Base-by-base conservation (phyloP, 169 alveolate species). In the Plasmodium vivax region DNA sequence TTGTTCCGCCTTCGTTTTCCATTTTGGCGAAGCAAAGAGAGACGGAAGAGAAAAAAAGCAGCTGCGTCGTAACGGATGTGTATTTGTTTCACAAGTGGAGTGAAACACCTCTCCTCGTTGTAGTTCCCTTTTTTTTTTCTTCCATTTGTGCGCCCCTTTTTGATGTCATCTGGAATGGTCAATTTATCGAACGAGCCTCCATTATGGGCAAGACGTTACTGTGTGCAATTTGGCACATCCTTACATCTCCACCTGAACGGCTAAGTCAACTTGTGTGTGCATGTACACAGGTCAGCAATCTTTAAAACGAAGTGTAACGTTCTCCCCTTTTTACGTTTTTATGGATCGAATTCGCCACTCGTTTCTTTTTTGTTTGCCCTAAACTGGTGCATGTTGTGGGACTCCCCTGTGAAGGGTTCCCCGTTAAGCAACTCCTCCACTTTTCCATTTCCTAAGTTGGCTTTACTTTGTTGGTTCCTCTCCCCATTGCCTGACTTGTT, bases 401-500 rank as follows among this genome's bases (percentile, higher is more conserved):
- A 62, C 75, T 27, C 75, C 75, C 34, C 3, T 62, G 30, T 62
- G 34, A n/a, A 62, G 34, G 30, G 14, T 62, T 62, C 14, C 12
- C 75, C 32, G 7, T 62, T 62, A 62, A 62, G 14, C 75, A 62
- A 14, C 14, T 27, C 34, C 27, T 62, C 14, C 27, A 23, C 36
- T 62, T 62, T 62, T 56, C 27, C 27, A 3, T 56, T n/a, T 16
- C 30, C 75, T 6, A 62, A 62, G 34, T n/a, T 27, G 75, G 27
- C 27, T 56, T 54, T n/a, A 58, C 23, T 19, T 27, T 62, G 34
- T 23, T 47, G n/a, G 3, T 62, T 23, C 75, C 34, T 62, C 14
- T 62, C 75, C n/a, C 58, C n/a, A 47, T 47, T 62, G 14, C 75
- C 75, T 62, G 75, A 62, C 75, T 62, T 62, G 75, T 62, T 62